These are phyloP conservation scores for Geoglossum cookeanum DNA, from an alignment of 2,329 filamentous ascomycete genomes.

Conservation along the genomic window DNA sequence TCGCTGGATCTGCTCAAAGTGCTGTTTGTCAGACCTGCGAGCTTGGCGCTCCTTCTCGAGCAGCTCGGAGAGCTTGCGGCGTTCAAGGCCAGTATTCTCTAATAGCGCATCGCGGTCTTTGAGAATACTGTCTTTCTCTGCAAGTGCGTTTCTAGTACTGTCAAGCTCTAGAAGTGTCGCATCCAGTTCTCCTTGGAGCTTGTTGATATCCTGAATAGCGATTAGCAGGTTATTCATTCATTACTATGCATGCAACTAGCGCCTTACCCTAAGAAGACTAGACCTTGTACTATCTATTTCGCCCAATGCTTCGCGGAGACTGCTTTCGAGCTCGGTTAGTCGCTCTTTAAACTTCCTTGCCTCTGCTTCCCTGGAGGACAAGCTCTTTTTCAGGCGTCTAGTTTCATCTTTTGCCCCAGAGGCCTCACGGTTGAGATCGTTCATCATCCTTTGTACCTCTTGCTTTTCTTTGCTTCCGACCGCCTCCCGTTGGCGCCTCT, in stretches of 20 bases:
- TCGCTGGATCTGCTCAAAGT: conserved; percentile 69
- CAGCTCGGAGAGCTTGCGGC: conserved; percentile 64
- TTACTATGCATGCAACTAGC: not conserved
- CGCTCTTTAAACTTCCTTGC: conserved; percentile 82
- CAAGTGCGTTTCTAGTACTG: conserved; percentile 51
- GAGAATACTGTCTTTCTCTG: conserved; percentile 82
- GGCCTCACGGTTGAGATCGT: conserved; percentile 75
- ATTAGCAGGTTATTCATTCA: conserved; percentile 7
- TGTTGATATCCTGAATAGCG: conserved; percentile 48
- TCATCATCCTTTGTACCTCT: conserved; percentile 82
- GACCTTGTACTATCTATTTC: conserved; percentile 74
- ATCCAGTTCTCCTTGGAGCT: conserved; percentile 75
- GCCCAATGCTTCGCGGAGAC: conserved; percentile 68
- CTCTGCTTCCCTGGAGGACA: conserved; percentile 72
- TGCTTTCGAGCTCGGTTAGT: conserved; percentile 74
- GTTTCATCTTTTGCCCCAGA: conserved; percentile 71
- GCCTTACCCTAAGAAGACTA: conserved; percentile 56
- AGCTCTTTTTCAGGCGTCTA: conserved; percentile 59
- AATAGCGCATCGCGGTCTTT: conserved; percentile 76
- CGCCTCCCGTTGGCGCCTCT: conserved; percentile 71
- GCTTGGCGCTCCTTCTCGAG: conserved; percentile 78
- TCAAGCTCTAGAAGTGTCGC: conserved; percentile 69
- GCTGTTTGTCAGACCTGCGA: conserved; percentile 69
- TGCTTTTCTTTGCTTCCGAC: conserved; percentile 81
- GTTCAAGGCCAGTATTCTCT: conserved; percentile 75